Percentiles rank a stretch among this genome's conserved stretches.
phyloP scores from a whole-genome alignment of 2,329 filamentous ascomycete species.

The Colletotrichum higginsianum region DNA sequence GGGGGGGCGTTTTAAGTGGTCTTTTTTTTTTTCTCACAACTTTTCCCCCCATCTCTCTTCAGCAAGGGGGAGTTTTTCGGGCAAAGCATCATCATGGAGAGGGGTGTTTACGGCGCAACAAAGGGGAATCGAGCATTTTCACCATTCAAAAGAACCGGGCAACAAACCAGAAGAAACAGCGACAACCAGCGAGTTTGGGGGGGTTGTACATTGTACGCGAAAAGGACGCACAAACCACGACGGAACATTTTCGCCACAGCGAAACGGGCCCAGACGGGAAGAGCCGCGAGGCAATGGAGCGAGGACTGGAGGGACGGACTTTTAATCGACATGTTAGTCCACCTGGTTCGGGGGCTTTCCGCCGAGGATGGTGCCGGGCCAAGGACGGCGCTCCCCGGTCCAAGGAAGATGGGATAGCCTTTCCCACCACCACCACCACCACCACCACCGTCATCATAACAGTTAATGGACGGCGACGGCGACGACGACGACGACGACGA shows the following conservation, averaged over 20 bases:
- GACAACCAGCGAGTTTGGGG: background rate
- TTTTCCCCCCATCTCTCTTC: too few species aligned
- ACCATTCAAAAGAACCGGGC: background rate
- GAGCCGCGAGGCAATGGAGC: slow-evolving; percentile 6
- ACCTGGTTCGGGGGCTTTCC: slow-evolving; percentile 25
- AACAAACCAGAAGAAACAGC: background rate
- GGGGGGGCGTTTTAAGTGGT: too few species aligned
- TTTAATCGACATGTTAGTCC: background rate
- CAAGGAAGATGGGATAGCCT: background rate
- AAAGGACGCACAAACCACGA: background rate
- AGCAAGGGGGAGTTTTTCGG: background rate
- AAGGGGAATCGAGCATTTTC: background rate
- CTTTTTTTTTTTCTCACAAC: background rate
- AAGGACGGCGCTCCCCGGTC: background rate
- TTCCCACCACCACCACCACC: background rate
- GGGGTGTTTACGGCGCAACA: slow-evolving; percentile 1
- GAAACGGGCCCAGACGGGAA: slow-evolving; percentile 9
- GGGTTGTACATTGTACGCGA: background rate
- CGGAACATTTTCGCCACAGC: background rate
- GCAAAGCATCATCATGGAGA: background rate
- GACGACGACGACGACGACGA: background rate
- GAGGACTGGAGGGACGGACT: slow-evolving; percentile 15
- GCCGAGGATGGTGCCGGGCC: slow-evolving; percentile 4
- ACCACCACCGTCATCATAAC: background rate
- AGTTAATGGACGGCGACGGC: too few species aligned